Percentiles rank a stretch among this genome's conserved stretches.
These are phyloP conservation scores for Acanthamoeba triangularis DNA, from an alignment of 208 protist genomes.

Conservation along the genomic window DNA sequence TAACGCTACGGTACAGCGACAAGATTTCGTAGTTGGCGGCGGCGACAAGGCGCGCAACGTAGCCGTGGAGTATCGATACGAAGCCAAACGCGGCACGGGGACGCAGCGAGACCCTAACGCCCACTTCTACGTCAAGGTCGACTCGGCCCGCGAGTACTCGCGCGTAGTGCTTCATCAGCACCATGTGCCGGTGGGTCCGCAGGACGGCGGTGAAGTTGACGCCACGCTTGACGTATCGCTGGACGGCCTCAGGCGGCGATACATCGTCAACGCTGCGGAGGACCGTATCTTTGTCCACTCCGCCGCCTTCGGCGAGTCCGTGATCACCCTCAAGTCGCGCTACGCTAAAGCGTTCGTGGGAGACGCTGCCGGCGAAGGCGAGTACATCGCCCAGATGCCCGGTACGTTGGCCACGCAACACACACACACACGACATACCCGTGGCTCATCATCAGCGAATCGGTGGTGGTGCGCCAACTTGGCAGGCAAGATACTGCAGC, in stretches of 20 bases:
- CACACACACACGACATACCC: background rate
- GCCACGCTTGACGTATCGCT: background rate
- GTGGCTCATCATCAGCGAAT: too few relatives aligned
- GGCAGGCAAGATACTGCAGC: constrained; percentile 94
- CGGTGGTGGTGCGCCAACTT: background rate
- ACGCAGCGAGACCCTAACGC: background rate
- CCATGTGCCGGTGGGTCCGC: background rate
- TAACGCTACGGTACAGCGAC: background rate
- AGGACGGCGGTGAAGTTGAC: background rate
- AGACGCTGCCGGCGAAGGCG: background rate
- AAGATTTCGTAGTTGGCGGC: background rate
- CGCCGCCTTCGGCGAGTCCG: background rate
- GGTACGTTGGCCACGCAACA: background rate
- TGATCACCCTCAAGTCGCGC: background rate
- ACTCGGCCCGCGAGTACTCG: background rate
- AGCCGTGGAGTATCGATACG: background rate
- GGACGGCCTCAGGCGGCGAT: background rate
- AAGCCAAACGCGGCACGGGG: background rate
- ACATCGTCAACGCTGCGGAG: background rate
- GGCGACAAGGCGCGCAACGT: background rate
- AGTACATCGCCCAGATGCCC: constrained; percentile 46
- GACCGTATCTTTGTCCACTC: background rate
- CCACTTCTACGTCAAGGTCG: background rate
- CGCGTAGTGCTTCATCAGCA: background rate
- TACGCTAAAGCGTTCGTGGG: background rate